Conservation (phyloP, 2,329 filamentous ascomycete genomes). For the Chaetomium strumarium region DNA sequence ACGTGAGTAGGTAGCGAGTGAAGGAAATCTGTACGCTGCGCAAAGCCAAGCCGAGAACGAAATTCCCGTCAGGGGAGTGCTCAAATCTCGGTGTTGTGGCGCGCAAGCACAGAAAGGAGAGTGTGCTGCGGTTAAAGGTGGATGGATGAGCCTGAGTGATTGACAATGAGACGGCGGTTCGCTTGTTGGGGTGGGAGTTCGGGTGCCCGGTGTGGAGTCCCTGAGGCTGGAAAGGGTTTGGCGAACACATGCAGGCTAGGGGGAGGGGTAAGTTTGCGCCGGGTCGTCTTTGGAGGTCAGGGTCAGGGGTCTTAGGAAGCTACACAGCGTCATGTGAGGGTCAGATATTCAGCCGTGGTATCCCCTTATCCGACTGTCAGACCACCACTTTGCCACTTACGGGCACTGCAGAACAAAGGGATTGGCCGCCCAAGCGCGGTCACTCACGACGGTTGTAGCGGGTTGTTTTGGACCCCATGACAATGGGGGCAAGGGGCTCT, state of each 20-base stretch:
- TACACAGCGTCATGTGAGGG: background rate
- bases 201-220: background rate
- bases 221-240: slow-evolving; percentile 3
- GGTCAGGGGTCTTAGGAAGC: background rate
- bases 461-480: slow-evolving; percentile 1
- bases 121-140: background rate
- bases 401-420: background rate
- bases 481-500: no score
- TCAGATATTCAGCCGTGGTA: background rate
- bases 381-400: background rate
- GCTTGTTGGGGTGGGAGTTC: slow-evolving; percentile 6
- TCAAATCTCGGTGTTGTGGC: background rate
- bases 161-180: slow-evolving; percentile 9
- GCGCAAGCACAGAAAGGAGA: background rate
- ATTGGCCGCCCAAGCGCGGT: slow-evolving; percentile 12
- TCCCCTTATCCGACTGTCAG: background rate
- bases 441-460: background rate
- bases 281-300: background rate
- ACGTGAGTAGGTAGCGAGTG: background rate
- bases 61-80: background rate
- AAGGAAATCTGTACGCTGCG: background rate
- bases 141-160: background rate
- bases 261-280: slow-evolving; percentile 18
- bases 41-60: background rate
- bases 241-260: slow-evolving; percentile 2